Base-by-base conservation (phyloP, 345 rosid genomes). In the Citrus sinensis region DNA sequence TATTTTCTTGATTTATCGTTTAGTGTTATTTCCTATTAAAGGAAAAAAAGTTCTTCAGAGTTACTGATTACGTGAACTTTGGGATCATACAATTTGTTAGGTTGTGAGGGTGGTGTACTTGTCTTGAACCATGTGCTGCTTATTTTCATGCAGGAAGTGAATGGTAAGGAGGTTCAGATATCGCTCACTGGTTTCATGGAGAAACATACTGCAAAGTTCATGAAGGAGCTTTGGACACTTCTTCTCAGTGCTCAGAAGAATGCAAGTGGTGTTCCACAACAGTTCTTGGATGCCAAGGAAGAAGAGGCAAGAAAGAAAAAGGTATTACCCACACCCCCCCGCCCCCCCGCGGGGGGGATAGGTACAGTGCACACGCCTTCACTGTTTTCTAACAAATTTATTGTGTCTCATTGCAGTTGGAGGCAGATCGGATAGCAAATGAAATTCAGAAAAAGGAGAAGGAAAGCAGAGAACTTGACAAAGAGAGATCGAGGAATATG, bases 151-250 rank as follows among this genome's bases (percentile, higher is more conserved):
- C 88, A 95, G 97, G 92, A 85, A 67, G 96, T 90, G 80, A 94
- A 93, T 76, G 99, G 98, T 61, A 96, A 94, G 90, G 91, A 92
- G 87, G 81, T 94, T 74, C 99, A 96, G 73, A 92, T 94, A 82
- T 79, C 87, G 3, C 89, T 97, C 25, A 97, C 98, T 59, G 98
- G 99, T 72, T 97, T 97, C 84, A 97, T 97, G 99, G 99, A 97
- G 86, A 97, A 97, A 78, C 92, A 93, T 84, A 97, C 95, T 40
- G 96, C 85, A 22, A 97, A 90, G 86, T 97, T 97, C 79, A 97
- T 94, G 98, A 97, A 93, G 82, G 99, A 97, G 86, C 98, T 97
- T 34, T 97, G 98, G 99, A 77, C 84, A 22, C 99, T 92, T 84
- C 93, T 97, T 68, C 82, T 94, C 62, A 94, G 99, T 76, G 99